Evolutionary conservation across 345 rosid species (phyloP).

Genomic region (Citropsis articulata): DNA sequence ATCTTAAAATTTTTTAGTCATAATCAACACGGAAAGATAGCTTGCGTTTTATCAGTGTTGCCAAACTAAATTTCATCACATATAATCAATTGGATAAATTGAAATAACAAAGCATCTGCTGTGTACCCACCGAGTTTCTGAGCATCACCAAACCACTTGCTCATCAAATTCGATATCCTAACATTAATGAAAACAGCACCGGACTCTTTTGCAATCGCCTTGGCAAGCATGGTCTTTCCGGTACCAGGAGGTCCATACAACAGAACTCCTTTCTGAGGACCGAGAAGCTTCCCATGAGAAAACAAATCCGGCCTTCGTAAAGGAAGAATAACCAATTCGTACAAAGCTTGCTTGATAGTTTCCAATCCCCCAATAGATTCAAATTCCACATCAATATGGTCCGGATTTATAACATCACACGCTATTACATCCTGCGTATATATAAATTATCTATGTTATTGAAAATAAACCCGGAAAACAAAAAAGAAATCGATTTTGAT

Average conservation of each 20-base stretch:
- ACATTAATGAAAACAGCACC: conserved; percentile 97
- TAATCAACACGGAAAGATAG: no score
- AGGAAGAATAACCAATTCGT: conserved; percentile 91
- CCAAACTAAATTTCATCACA: neutral
- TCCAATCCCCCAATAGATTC: conserved; percentile 89
- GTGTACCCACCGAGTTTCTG: conserved; percentile 87
- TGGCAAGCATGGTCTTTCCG: conserved; percentile 99
- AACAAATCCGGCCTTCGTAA: conserved; percentile 86
- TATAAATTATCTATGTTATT: neutral
- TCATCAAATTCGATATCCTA: conserved; percentile 82
- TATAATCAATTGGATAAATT: neutral
- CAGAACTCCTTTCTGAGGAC: conserved; percentile 96
- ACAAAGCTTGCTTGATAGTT: conserved; percentile 69
- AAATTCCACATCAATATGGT: conserved; percentile 88
- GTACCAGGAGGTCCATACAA: conserved; percentile 98
- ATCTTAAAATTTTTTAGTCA: no score
- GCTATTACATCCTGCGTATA: conserved; percentile 83
- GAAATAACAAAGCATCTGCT: neutral
- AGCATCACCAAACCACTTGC: conserved; percentile 99
- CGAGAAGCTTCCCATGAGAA: conserved; percentile 86
- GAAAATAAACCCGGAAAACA: neutral
- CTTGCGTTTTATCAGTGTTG: no score
- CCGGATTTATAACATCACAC: conserved; percentile 95
- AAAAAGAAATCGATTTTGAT: neutral
- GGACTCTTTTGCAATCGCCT: conserved; percentile 96